Evolutionary conservation across 768 basidiomycete genomes (phyloP).

Genomic region (Kwoniella dendrophila): DNA sequence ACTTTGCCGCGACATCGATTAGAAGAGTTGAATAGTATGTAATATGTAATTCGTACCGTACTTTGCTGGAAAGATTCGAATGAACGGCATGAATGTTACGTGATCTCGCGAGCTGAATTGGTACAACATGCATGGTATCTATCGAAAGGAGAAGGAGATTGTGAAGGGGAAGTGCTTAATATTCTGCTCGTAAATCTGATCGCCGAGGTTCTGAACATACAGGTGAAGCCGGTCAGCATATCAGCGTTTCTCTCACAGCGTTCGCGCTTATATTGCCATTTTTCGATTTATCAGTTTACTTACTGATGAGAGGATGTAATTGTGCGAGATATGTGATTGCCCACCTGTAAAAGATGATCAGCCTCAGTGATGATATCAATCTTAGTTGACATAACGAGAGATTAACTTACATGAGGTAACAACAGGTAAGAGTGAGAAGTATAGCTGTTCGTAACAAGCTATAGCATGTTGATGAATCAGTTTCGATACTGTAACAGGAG

Average conservation of each 20-base stretch:
- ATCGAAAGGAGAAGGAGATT: neutral
- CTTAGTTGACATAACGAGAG: neutral
- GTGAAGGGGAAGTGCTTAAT: slow-evolving; percentile 9
- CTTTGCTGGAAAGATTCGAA: no score
- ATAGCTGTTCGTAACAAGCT: slow-evolving; percentile 82
- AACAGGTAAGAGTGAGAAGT: slow-evolving; percentile 74
- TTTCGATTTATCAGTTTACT: slow-evolving; percentile 44
- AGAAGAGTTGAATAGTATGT: no score
- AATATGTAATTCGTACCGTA: no score
- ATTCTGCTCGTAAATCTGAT: slow-evolving; percentile 36
- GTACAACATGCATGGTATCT: slow-evolving; percentile 30
- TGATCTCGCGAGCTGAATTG: no score
- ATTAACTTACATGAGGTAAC: slow-evolving; percentile 72
- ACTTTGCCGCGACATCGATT: no score
- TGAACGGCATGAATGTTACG: no score
- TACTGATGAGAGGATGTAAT: slow-evolving; percentile 84
- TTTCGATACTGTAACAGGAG: neutral
- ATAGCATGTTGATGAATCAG: slow-evolving; percentile 17
- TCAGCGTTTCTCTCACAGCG: no score
- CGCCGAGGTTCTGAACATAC: slow-evolving; percentile 27
- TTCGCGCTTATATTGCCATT: no score
- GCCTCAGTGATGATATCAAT: neutral
- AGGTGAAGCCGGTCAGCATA: neutral
- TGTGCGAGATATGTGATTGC: slow-evolving; percentile 96
- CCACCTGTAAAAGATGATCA: slow-evolving; percentile 60